Evolutionary conservation across 495 filamentous ascomycete genomes (phyloP), one percentile per base, ranked within the genome.

Genomic region (Hypoxylon fragiforme): DNA sequence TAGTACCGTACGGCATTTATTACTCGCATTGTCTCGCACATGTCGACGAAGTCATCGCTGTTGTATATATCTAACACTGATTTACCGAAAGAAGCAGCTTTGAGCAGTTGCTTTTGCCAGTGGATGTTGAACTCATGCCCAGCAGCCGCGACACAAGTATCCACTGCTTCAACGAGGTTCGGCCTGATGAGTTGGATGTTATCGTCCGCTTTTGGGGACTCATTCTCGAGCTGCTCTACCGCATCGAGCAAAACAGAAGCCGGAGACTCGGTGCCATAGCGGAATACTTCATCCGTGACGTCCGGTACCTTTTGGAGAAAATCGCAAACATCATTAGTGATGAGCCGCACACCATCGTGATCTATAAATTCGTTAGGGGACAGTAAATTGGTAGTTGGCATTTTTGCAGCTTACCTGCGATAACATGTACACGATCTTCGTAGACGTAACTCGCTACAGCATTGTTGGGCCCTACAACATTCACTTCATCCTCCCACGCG

Each of bases 401-500:
- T 18, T 13, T 2, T 50, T 3, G 34, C 43, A 15, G 18, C 62
- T 86, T 78, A 74, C 95, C 92, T 3, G 91, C 83, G 22, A 97
- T 73, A 6, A 98, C 77, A 74, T 98, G 94, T 13, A 97, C 85
- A 52, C 89, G 86, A 24, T 85, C 86, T 67, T 97, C 91, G 63
- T 97, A 97, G 52, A 88, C 95, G 64, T 89, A 92, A 61, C 84
- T 89, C 26, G 91, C 81, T 32, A 89, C 80, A 8, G 86, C 82
- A 31, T 89, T 90, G 40, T 85, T 86, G 0, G 90, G 91, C 1
- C 91, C 92, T 47, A 97, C 87, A 36, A 98, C 79, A 65, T 97
- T 94, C n/a, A 97, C 85, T 62, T 98, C 94, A 71, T 98, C 94
- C 61, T 96, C 94, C 94, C 94, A 98, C 11, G 90, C 91, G 52